These are phyloP conservation scores for Penicillium brasilianum DNA, from an alignment of 2,329 filamentous ascomycete genomes.

Conservation along the genomic window DNA sequence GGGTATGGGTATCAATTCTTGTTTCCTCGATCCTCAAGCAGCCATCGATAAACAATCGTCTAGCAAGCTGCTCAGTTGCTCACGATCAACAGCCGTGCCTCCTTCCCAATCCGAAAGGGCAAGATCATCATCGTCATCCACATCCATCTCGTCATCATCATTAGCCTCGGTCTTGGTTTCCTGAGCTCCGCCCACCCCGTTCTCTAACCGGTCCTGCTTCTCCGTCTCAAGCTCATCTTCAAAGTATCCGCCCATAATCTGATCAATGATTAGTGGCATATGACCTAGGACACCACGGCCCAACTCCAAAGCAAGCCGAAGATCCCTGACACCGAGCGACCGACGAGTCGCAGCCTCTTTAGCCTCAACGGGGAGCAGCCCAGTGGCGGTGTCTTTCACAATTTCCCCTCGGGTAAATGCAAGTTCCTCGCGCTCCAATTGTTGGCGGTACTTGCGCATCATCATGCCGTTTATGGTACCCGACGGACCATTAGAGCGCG, in stretches of 20 bases:
- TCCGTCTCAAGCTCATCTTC: slow-evolving; percentile 73
- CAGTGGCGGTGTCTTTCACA: slow-evolving; percentile 70
- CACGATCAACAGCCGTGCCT: slow-evolving; percentile 40
- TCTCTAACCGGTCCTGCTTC: slow-evolving; percentile 41
- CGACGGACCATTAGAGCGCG: slow-evolving; percentile 63
- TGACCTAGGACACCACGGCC: slow-evolving; percentile 76
- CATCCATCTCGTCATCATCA: slow-evolving; percentile 46
- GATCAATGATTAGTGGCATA: slow-evolving; percentile 75
- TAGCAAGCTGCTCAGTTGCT: slow-evolving; percentile 45
- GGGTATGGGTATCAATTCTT: slow-evolving; percentile 21
- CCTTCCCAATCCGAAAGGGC: slow-evolving; percentile 46
- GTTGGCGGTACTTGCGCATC: slow-evolving; percentile 76
- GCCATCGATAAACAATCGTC: slow-evolving; percentile 51
- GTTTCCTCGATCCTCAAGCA: slow-evolving; percentile 32
- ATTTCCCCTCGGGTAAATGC: slow-evolving; percentile 74
- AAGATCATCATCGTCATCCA: slow-evolving; percentile 47
- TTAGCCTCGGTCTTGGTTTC: slow-evolving; percentile 26
- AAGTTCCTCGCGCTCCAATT: slow-evolving; percentile 77
- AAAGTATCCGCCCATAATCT: slow-evolving; percentile 71
- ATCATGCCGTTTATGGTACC: slow-evolving; percentile 74
- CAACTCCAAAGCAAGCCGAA: slow-evolving; percentile 76
- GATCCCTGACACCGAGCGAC: slow-evolving; percentile 76
- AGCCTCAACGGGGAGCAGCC: slow-evolving; percentile 79
- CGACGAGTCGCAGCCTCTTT: slow-evolving; percentile 74
- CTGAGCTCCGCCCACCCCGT: slow-evolving; percentile 24